Conservation (phyloP, 1,284 basidiomycete genomes). For the Agaricales sp. region DNA sequence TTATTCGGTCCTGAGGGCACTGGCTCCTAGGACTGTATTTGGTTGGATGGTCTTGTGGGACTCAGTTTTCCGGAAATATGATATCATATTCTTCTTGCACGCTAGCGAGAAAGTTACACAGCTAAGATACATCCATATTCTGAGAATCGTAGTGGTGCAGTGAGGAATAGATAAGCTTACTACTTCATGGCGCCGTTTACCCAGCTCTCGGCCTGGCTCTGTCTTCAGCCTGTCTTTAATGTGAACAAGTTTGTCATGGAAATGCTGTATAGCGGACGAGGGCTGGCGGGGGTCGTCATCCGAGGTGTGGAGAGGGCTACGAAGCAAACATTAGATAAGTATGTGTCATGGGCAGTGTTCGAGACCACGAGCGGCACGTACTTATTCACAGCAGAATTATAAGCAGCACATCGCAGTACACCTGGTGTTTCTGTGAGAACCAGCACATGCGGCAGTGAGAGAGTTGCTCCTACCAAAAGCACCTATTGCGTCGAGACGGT, state of each 20-base stretch:
- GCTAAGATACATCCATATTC: no score
- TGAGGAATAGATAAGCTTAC: slow-evolving; percentile 31
- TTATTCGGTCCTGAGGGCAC: no score
- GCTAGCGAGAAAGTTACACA: no score
- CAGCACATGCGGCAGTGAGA: slow-evolving; percentile 2
- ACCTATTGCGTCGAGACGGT: slow-evolving; percentile 87
- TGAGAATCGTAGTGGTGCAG: no score
- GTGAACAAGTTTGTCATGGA: slow-evolving; percentile 78
- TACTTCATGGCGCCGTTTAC: slow-evolving; percentile 61
- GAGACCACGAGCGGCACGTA: slow-evolving; percentile 19
- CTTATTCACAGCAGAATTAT: slow-evolving; percentile 58
- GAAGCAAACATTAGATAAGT: background rate
- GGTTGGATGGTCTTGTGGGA: no score
- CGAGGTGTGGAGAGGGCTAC: slow-evolving; percentile 60
- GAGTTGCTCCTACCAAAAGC: slow-evolving; percentile 57
- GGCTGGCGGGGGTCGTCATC: slow-evolving; percentile 33
- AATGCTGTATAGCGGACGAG: slow-evolving; percentile 70
- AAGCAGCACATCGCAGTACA: slow-evolving; percentile 81
- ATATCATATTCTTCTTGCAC: no score
- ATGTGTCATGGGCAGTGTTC: background rate
- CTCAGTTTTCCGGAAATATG: no score
- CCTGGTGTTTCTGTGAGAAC: slow-evolving; percentile 30
- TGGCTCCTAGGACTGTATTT: no score
- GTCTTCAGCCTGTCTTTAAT: slow-evolving; percentile 76
- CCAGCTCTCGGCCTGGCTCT: slow-evolving; percentile 52